phyloP scores from a whole-genome alignment of 2,329 filamentous ascomycete genomes.

The Leptographium procerum region DNA sequence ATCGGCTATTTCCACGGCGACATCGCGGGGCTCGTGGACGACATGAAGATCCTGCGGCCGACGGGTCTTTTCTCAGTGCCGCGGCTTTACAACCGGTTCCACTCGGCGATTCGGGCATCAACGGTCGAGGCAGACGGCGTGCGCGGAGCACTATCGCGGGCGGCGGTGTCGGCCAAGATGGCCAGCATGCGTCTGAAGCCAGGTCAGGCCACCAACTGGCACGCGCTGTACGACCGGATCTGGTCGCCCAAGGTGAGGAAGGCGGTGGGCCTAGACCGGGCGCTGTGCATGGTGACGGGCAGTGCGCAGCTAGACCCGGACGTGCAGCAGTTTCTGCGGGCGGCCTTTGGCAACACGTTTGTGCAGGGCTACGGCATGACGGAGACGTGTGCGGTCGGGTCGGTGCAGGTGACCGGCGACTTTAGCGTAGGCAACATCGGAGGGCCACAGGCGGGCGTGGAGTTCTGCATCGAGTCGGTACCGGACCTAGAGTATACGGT shows the following conservation, averaged over 20 bases:
- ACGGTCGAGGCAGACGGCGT: conserved; percentile 72
- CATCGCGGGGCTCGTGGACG: conserved; percentile 74
- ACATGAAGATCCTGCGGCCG: conserved; percentile 77
- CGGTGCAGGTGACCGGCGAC: conserved; percentile 60
- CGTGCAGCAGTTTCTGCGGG: conserved; percentile 78
- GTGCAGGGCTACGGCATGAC: conserved; percentile 88
- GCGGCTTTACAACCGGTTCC: conserved; percentile 83
- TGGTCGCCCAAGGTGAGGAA: conserved; percentile 80
- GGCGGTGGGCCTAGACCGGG: conserved; percentile 70
- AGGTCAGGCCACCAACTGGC: conserved; percentile 66
- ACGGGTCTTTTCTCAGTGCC: conserved; percentile 82
- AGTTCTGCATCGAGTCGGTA: conserved; percentile 74
- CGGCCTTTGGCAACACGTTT: conserved; percentile 69
- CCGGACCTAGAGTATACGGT: conserved; percentile 90
- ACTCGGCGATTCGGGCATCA: conserved; percentile 64
- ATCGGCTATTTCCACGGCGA: conserved; percentile 95
- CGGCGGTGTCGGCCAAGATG: conserved; percentile 69
- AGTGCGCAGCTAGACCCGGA: conserved; percentile 83
- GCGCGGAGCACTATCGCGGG: conserved; percentile 68
- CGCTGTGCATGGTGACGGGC: conserved; percentile 67
- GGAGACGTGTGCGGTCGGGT: conserved; percentile 73
- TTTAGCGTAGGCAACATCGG: conserved; percentile 74
- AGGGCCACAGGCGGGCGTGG: conserved; percentile 51
- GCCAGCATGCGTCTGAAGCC: conserved; percentile 61
- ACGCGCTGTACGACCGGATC: conserved; percentile 72